phyloP scores from a whole-genome alignment of 345 rosid genomes.

The Syzygium aromaticum region DNA sequence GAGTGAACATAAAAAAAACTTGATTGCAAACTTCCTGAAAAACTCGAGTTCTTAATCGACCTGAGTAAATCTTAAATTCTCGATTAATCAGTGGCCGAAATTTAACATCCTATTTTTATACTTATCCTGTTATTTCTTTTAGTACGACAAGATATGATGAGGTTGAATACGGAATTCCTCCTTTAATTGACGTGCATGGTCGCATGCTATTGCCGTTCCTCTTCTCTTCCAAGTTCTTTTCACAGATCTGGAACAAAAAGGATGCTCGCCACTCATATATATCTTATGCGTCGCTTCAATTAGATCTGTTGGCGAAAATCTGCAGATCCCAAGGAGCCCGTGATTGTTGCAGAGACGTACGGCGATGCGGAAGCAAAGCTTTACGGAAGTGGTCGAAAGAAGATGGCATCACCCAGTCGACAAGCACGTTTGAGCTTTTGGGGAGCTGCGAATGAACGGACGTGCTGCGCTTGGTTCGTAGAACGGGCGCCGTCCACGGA shows the following conservation, averaged over 20 bases:
- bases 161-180: neutral
- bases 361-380: neutral
- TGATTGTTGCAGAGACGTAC: neutral
- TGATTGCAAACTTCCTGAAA: rapidly evolving
- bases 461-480: neutral
- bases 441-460: neutral
- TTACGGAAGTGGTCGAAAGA: neutral
- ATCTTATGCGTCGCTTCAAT: neutral
- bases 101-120: neutral
- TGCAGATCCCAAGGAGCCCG: neutral
- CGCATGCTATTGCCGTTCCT: neutral
- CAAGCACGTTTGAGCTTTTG: neutral
- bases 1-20: neutral
- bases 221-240: neutral
- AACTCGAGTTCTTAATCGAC: neutral
- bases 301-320: neutral
- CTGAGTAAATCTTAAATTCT: too few relatives aligned
- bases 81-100: neutral
- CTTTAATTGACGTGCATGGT: neutral
- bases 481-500: neutral
- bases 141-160: neutral
- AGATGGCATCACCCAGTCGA: neutral
- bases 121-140: neutral
- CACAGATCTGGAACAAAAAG: neutral
- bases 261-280: neutral